Base-by-base conservation (phyloP, 495 filamentous ascomycete genomes). In the Copromyces sp. region DNA sequence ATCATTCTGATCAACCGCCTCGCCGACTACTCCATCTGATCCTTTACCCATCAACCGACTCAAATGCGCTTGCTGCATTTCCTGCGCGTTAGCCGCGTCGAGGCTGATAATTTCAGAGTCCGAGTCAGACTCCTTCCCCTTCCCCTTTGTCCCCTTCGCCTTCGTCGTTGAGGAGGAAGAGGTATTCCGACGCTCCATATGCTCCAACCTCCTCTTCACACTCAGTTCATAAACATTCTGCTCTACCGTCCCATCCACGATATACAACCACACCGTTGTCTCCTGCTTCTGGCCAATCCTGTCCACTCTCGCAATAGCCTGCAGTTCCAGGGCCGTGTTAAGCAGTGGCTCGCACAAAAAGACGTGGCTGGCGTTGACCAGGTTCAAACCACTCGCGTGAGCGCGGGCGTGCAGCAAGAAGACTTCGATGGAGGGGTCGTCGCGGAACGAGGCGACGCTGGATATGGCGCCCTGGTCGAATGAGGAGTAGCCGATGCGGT, bases 251-350 rank as follows among this genome's bases (percentile, higher is more conserved):
- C 91, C 92, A 4, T 91, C 89, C 29, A 97, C 87, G 2, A 97
- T 86, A 79, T 99, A 99, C 80, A 97, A 91, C 91, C 94, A 99
- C 6, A 98, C 95, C 3, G 93, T 97, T 8, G 95, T 99, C 73
- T 90, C 85, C 37, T 91, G 89, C 72, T 89, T 87, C 80, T 99
- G 95, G 0, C 95, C 95, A 71, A 99, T 99, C 44, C 95, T 88
- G 79, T 99, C 93, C 0, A 99, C 94, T 68, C 95, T 90, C 7
- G 94, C 93, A 75, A 98, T 96, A 3, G 94, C 95, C 77, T 99
- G 95, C 7, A 97, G 86, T 76, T 98, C 95, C 9, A 99, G 89
- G 3, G 95, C 93, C 7, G 94, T 92, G 78, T 98, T 97, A 75
- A 98, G 88, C 4, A 98, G 82, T 1, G 95, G 95, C 80, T 99